Percentiles rank a stretch among this genome's conserved stretches.
phyloP scores from a whole-genome alignment of 2,329 filamentous ascomycete species.

The Pseudomassariella vexata region DNA sequence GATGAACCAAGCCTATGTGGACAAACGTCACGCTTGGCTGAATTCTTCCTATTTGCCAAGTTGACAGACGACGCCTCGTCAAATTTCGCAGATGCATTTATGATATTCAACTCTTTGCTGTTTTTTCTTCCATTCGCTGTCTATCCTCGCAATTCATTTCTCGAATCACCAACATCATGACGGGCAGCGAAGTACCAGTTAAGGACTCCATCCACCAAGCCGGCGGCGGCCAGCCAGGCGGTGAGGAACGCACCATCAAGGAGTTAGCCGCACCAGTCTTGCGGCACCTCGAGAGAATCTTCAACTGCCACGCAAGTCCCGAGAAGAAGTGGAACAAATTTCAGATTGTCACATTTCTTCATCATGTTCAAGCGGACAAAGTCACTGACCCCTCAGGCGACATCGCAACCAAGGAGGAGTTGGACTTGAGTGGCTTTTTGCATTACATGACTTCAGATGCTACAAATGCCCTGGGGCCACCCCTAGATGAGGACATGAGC shows the following conservation, averaged over 20 bases:
- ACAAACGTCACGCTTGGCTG: too few species aligned
- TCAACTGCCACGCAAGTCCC: constrained; percentile 31
- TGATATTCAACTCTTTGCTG: too few species aligned
- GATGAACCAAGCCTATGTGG: too few species aligned
- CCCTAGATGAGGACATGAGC: constrained; percentile 49
- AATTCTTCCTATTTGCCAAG: too few species aligned
- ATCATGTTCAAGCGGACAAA: constrained; percentile 37
- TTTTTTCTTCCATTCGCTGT: too few species aligned
- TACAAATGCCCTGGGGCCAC: constrained; percentile 35
- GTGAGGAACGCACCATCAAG: constrained; percentile 32
- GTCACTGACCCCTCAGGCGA: constrained; percentile 22
- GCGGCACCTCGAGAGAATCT: constrained; percentile 37
- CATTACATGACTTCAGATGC: constrained; percentile 50
- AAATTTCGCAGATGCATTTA: too few species aligned
- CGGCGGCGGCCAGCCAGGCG: constrained; percentile 39
- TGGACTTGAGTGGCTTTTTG: constrained; percentile 45
- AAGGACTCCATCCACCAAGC: constrained; percentile 33
- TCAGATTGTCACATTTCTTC: constrained; percentile 39
- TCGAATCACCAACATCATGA: too few species aligned
- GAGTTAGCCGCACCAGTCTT: constrained; percentile 33
- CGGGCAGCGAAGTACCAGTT: too few species aligned
- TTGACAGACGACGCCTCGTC: too few species aligned
- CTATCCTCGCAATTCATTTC: too few species aligned
- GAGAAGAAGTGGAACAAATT: constrained; percentile 38
- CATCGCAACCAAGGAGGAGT: constrained; percentile 20